These are phyloP conservation scores for Candida buenavistaensis DNA, from an alignment of 1,139 yeast genomes.

Conservation along the genomic window DNA sequence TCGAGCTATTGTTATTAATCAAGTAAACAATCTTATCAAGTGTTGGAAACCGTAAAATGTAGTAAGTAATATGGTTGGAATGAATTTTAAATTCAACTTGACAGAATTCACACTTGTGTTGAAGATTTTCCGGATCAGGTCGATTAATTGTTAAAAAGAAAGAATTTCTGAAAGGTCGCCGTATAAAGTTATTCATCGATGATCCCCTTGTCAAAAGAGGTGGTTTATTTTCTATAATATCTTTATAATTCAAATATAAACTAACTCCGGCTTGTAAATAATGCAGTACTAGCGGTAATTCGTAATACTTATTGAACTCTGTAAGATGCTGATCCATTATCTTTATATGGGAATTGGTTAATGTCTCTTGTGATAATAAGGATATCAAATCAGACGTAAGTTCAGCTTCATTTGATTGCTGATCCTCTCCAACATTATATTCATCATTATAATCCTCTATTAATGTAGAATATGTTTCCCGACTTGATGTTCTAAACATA, in stretches of 20 bases:
- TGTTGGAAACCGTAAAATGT: constrained; percentile 27
- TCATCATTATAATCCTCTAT: constrained; percentile 1
- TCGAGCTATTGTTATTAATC: constrained; percentile 33
- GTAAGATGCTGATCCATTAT: constrained; percentile 25
- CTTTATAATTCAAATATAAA: constrained; percentile 8
- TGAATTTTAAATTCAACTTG: constrained; percentile 34
- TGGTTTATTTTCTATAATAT: constrained; percentile 6
- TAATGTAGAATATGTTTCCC: constrained; percentile 5
- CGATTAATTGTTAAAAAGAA: constrained; percentile 33
- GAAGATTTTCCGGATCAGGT: constrained; percentile 11
- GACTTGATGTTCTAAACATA: neutral
- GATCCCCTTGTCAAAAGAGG: constrained; percentile 26
- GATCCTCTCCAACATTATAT: neutral
- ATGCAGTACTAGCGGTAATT: constrained; percentile 30
- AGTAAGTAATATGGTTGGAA: constrained; percentile 35
- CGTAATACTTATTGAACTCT: constrained; percentile 20
- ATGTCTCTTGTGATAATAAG: constrained; percentile 31
- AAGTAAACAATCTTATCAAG: constrained; percentile 14
- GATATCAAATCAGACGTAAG: constrained; percentile 20
- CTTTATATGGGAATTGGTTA: constrained; percentile 19
- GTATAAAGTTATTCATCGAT: constrained; percentile 27
- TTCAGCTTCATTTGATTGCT: constrained; percentile 6
- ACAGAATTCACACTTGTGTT: constrained; percentile 25
- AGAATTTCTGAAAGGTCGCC: constrained; percentile 15
- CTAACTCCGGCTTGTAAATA: constrained; percentile 28